phyloP scores from a whole-genome alignment of 1,284 basidiomycete genomes.

The Meira nashicola region DNA sequence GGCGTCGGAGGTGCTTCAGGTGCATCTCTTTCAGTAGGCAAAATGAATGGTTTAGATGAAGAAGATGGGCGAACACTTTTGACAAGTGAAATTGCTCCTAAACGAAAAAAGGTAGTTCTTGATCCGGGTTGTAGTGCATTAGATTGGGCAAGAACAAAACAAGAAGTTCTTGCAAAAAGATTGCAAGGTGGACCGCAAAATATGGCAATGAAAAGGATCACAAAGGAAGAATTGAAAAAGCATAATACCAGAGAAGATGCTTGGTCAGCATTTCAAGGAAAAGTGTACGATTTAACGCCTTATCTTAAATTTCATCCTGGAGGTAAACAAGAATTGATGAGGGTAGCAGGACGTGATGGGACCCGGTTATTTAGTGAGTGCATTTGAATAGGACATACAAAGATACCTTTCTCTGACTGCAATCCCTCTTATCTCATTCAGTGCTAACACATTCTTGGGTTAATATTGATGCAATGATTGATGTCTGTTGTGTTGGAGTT shows the following conservation, averaged over 20 bases:
- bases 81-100: constrained; percentile 7
- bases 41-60: no score
- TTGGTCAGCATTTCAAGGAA: constrained; percentile 87
- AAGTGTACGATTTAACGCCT: constrained; percentile 92
- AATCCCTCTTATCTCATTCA: constrained; percentile 9
- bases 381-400: background rate
- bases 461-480: constrained; percentile 86
- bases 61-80: background rate
- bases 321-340: constrained; percentile 86
- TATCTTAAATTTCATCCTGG: constrained; percentile 91
- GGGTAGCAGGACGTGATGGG: constrained; percentile 90
- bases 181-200: background rate
- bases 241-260: constrained; percentile 83
- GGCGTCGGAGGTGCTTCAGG: constrained; percentile 38
- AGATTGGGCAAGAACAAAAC: constrained; percentile 73
- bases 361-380: constrained; percentile 81
- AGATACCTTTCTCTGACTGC: background rate
- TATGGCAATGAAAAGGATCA: constrained; percentile 61
- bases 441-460: constrained; percentile 75
- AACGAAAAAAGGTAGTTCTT: constrained; percentile 69
- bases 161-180: constrained; percentile 20
- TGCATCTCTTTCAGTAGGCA: constrained; percentile 5
- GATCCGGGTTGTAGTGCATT: constrained; percentile 85
- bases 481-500: constrained; percentile 83
- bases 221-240: constrained; percentile 73